Percentiles rank a stretch among this genome's conserved stretches.
phyloP scores from a whole-genome alignment of 2,329 filamentous ascomycete genomes.

The Dryadomyces quercus-mongolicae region DNA sequence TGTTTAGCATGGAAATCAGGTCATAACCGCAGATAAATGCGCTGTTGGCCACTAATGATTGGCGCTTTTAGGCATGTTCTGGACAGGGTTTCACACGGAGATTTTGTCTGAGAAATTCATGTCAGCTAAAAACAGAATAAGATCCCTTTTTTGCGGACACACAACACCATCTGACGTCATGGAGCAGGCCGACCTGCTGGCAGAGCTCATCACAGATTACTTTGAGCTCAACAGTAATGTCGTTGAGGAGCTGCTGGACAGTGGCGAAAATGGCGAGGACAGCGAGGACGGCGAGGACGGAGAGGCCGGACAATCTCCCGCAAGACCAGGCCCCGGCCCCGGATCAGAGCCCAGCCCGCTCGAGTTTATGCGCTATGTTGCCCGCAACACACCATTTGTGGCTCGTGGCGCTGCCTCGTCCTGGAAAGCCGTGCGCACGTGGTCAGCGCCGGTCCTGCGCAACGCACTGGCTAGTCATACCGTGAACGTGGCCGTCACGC shows the following conservation, averaged over 20 bases:
- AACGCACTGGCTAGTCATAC: conserved; percentile 37
- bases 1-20: neutral
- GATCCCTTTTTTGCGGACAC: neutral
- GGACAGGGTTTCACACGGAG: neutral
- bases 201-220: conserved; percentile 53
- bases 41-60: neutral
- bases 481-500: conserved; percentile 72
- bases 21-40: neutral
- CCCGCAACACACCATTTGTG: conserved; percentile 63
- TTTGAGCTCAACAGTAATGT: conserved; percentile 54
- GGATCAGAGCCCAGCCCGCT: conserved; percentile 52
- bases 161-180: neutral
- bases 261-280: conserved; percentile 12
- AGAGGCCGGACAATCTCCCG: neutral
- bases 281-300: neutral
- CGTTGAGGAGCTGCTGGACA: conserved; percentile 44
- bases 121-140: neutral
- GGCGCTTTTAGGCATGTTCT: neutral
- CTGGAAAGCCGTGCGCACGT: conserved; percentile 52
- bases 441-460: conserved; percentile 50
- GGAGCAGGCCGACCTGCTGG: conserved; percentile 25
- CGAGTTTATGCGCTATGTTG: conserved; percentile 69
- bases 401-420: conserved; percentile 47
- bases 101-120: neutral
- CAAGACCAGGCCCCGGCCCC: neutral